phyloP scores from a whole-genome alignment of 805 yeast genomes.

The Monosporozyma unispora region DNA sequence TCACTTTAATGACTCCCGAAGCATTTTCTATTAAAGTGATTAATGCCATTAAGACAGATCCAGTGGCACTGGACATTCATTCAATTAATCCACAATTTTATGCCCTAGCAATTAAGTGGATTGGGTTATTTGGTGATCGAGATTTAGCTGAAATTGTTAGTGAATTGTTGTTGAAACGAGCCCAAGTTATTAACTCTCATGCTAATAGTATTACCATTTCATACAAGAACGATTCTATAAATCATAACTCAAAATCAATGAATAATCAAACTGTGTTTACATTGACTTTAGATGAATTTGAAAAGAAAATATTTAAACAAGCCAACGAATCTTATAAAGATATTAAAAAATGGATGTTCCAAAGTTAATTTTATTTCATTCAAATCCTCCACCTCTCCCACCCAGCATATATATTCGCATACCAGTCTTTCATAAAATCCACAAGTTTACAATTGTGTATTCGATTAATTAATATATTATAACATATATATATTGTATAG shows the following conservation, averaged over 20 bases:
- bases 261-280: conserved; percentile 33
- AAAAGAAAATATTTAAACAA: conserved; percentile 46
- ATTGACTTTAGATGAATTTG: conserved; percentile 67
- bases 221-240: background rate
- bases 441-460: background rate
- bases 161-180: conserved; percentile 52
- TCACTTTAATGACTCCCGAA: conserved; percentile 64
- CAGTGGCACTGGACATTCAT: conserved; percentile 58
- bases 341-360: conserved; percentile 34
- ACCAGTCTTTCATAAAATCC: background rate
- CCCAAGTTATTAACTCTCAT: conserved; percentile 62
- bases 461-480: background rate
- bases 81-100: conserved; percentile 60
- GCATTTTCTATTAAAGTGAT: conserved; percentile 54
- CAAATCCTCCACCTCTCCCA: background rate
- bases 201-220: conserved; percentile 32
- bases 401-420: background rate
- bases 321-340: conserved; percentile 45
- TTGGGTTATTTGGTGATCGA: conserved; percentile 55
- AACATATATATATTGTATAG: background rate
- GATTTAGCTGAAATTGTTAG: conserved; percentile 45
- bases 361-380: background rate
- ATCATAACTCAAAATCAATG: conserved; percentile 6
- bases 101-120: conserved; percentile 68
- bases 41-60: conserved; percentile 74